Evolutionary conservation across 495 filamentous ascomycete species (phyloP), one percentile per base, ranked within the genome.

Genomic region (Penicillium maclennaniae): DNA sequence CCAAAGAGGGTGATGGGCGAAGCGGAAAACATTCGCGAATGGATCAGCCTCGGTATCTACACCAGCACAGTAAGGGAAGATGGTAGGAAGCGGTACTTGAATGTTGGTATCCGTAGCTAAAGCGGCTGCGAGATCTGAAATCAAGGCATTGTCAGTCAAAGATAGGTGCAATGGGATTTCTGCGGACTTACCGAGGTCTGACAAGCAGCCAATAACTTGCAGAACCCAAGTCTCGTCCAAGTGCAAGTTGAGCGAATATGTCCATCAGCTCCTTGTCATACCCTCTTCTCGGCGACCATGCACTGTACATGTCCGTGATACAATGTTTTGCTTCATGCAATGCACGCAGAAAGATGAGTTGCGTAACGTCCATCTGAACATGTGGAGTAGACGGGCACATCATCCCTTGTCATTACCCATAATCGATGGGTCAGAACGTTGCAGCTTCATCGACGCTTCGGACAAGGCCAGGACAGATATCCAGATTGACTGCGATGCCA

Each of bases 141-240:
- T 23, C 5, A 27, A 27, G 9, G 6, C 16, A 28, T 16, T 43
- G 36, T 43, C 27, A 51, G 48, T 36, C 31, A 37, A 37, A 37
- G 6, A 37, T 37, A 37, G 34, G 34, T 7, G 9, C 34, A 10
- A 37, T n/a, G n/a, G n/a, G 9, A n/a, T 37, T 4, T 41, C 1
- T 4, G 36, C 50, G 19, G 43, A 57, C 58, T 47, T 65, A 69
- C 72, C 69, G 12, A 66, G 52, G 52, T 50, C 70, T 61, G 31
- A 67, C 39, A 47, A 70, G 64, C 25, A 72, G 60, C 71, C 69
- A 76, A 39, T 71, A 71, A 14, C 66, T 56, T 12, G 59, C 61
- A 6, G 65, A 62, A 19, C 66, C 60, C 10, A 70, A 48, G 44
- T 59, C 42, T 15, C 49, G 48, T 14, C 49, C 54, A 5, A 54